Percentiles rank a stretch among this genome's conserved stretches.
Conservation (phyloP, 2,329 filamentous ascomycete genomes). For the Fusarium chlamydosporum region DNA sequence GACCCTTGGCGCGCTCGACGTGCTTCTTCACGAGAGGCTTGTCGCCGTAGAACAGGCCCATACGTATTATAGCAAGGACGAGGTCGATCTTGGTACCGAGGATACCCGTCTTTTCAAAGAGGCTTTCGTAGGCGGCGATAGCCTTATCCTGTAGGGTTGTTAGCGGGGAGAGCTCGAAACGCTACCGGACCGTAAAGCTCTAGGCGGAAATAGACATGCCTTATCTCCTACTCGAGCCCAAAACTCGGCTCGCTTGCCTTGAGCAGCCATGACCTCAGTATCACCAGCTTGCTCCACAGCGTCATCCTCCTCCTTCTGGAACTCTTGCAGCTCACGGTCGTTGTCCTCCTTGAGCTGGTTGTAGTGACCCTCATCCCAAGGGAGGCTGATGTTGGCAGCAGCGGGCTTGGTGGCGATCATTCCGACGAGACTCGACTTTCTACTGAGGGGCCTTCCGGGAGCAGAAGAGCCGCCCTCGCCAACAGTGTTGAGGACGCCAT, state of each 20-base stretch:
- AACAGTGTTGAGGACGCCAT: slow-evolving; percentile 83
- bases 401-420: slow-evolving; percentile 81
- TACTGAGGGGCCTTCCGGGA: slow-evolving; percentile 70
- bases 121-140: slow-evolving; percentile 89
- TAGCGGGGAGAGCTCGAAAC: slow-evolving; percentile 25
- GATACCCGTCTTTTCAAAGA: slow-evolving; percentile 97
- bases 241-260: slow-evolving; percentile 95
- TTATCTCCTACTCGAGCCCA: slow-evolving; percentile 97
- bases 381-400: slow-evolving; percentile 75
- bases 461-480: slow-evolving; percentile 72
- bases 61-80: slow-evolving; percentile 94
- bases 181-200: not conserved
- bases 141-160: slow-evolving; percentile 81
- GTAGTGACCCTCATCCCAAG: slow-evolving; percentile 94
- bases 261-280: slow-evolving; percentile 91
- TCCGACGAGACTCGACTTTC: slow-evolving; percentile 79
- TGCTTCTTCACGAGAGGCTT: slow-evolving; percentile 93
- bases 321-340: slow-evolving; percentile 79
- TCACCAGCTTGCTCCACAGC: slow-evolving; percentile 96
- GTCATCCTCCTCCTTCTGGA: slow-evolving; percentile 91
- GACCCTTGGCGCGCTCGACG: slow-evolving; percentile 86
- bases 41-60: slow-evolving; percentile 96
- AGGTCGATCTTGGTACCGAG: slow-evolving; percentile 98
- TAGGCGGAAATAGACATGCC: slow-evolving; percentile 64
- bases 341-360: slow-evolving; percentile 82